Evolutionary conservation across 2,329 filamentous ascomycete species (phyloP).

Genomic region (Trichoderma breve): DNA sequence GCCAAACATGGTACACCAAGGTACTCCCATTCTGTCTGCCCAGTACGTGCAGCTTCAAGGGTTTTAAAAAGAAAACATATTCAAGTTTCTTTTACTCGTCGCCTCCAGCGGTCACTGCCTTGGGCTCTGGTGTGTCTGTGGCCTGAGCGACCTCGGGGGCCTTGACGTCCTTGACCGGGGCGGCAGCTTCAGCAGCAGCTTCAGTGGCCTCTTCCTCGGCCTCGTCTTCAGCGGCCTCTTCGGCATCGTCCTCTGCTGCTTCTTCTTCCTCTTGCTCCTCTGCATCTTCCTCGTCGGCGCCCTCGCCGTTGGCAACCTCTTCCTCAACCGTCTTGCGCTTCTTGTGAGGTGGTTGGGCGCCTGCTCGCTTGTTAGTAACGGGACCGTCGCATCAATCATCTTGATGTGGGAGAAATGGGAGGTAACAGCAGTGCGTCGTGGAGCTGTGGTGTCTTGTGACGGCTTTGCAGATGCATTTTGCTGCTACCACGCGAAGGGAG

Average conservation of each 20-base stretch:
- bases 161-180: slow-evolving; percentile 32
- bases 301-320: slow-evolving; percentile 36
- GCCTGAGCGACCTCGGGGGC: slow-evolving; percentile 22
- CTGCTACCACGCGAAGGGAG: neutral
- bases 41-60: neutral
- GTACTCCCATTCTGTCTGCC: neutral
- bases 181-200: slow-evolving; percentile 22
- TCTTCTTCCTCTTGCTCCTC: slow-evolving; percentile 28
- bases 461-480: neutral
- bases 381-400: neutral
- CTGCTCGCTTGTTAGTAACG: slow-evolving; percentile 18
- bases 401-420: neutral
- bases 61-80: neutral
- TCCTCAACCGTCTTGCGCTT: slow-evolving; percentile 47
- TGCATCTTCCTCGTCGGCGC: slow-evolving; percentile 34
- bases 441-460: neutral
- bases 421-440: neutral
- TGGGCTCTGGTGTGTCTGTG: slow-evolving; percentile 30
- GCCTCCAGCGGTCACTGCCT: slow-evolving; percentile 32
- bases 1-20: neutral
- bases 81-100: slow-evolving; percentile 25
- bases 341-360: slow-evolving; percentile 48
- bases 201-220: slow-evolving; percentile 27
- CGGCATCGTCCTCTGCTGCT: slow-evolving; percentile 26
- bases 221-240: slow-evolving; percentile 28